Percentiles rank a stretch among this genome's conserved stretches.
phyloP scores from a whole-genome alignment of 495 filamentous ascomycete genomes.

The Tuber microsphaerosporum region DNA sequence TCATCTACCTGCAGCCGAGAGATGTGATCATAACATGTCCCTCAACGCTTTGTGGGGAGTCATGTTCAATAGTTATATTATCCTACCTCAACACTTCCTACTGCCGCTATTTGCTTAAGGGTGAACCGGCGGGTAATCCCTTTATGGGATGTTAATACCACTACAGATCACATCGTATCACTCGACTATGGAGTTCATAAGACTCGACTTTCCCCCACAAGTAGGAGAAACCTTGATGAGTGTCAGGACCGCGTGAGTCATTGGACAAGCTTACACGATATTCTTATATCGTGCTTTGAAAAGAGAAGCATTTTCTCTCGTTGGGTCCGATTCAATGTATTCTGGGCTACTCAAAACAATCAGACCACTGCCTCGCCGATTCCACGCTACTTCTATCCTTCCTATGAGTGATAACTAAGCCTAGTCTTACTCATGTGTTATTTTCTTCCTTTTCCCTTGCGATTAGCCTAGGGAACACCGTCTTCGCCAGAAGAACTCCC shows the following conservation, averaged over 20 bases:
- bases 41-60: not conserved
- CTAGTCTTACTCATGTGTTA: not conserved
- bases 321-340: not conserved
- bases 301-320: not conserved
- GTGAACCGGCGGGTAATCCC: not conserved
- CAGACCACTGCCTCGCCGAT: not conserved
- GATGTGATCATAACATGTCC: not conserved
- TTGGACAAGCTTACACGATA: not conserved
- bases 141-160: no score
- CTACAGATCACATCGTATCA: slow-evolving; percentile 6
- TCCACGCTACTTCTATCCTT: not conserved
- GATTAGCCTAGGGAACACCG: not conserved
- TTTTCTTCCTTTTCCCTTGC: not conserved
- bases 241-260: not conserved
- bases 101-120: not conserved
- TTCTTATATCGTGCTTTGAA: not conserved
- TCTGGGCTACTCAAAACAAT: not conserved
- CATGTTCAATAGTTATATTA: not conserved
- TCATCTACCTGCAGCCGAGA: not conserved
- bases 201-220: not conserved
- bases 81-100: not conserved
- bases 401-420: not conserved
- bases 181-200: not conserved
- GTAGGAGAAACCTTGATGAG: not conserved
- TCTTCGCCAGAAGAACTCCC: not conserved